Evolutionary conservation across 2,329 filamentous ascomycete genomes (phyloP).

Genomic region (Salinomyces thailandicus): DNA sequence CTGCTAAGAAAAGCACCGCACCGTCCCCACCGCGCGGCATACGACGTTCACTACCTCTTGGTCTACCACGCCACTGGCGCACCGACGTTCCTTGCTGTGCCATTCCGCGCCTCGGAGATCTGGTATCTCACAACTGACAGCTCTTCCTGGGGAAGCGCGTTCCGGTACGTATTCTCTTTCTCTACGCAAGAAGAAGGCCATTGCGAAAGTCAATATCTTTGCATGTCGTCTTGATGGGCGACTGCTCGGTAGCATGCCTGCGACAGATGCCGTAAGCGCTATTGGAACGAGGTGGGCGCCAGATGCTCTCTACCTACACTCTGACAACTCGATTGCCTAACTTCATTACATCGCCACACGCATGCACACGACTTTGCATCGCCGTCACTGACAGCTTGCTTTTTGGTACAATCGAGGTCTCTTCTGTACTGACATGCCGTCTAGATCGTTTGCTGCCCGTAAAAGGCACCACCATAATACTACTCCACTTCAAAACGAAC

Average conservation of each 20-base stretch:
- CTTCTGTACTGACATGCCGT: slow-evolving; percentile 19
- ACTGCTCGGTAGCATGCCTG: too few relatives aligned
- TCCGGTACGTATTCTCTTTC: slow-evolving; percentile 20
- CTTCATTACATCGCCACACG: too few relatives aligned
- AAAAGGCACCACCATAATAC: slow-evolving; percentile 15
- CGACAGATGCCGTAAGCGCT: slow-evolving; percentile 8
- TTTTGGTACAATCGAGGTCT: too few relatives aligned
- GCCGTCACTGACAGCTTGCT: too few relatives aligned
- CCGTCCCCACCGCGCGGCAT: too few relatives aligned
- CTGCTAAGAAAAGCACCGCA: slow-evolving; percentile 20
- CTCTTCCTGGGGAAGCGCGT: slow-evolving; percentile 24
- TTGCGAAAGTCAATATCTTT: slow-evolving; percentile 3
- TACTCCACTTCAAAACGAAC: slow-evolving; percentile 7
- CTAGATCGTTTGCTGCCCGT: slow-evolving; percentile 21
- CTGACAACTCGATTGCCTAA: too few relatives aligned
- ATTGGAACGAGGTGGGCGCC: too few relatives aligned
- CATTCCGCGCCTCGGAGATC: slow-evolving; percentile 23
- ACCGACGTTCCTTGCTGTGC: slow-evolving; percentile 17
- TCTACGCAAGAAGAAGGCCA: slow-evolving; percentile 7
- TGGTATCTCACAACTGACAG: slow-evolving; percentile 23
- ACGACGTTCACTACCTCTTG: slow-evolving; percentile 9
- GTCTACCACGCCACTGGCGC: slow-evolving; percentile 12
- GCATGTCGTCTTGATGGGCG: slow-evolving; percentile 1
- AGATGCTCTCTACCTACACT: too few relatives aligned
- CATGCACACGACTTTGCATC: too few relatives aligned